A percentile compares a stretch with the other conserved stretches of the same genome.
Conservation (phyloP, 345 rosid species). For the Hevea brasiliensis region DNA sequence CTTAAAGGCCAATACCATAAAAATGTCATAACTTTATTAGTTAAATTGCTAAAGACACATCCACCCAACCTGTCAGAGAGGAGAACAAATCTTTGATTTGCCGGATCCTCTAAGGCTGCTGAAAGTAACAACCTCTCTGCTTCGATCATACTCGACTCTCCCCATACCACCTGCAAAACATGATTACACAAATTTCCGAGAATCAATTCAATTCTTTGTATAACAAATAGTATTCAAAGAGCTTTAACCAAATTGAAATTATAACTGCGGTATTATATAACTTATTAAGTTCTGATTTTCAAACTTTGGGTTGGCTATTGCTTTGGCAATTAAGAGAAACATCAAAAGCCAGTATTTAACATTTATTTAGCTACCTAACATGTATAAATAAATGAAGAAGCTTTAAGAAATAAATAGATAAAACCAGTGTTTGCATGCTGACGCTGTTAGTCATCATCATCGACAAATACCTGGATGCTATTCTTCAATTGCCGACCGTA, state of each 20-base stretch:
- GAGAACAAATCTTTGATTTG: constrained; percentile 85
- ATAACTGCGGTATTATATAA: not conserved
- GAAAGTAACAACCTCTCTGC: constrained; percentile 84
- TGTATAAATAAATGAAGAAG: not conserved
- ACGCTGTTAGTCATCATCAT: too few relatives aligned
- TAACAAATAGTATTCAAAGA: not conserved
- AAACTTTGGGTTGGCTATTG: not conserved
- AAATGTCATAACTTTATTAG: not conserved
- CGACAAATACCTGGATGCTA: constrained; percentile 55
- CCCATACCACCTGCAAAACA: constrained; percentile 74
- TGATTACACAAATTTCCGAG: not conserved
- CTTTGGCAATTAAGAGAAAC: not conserved
- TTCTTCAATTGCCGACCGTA: constrained; percentile 65
- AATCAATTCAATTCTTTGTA: not conserved
- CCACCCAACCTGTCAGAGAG: constrained; percentile 78
- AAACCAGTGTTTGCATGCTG: too few relatives aligned
- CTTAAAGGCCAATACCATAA: not conserved
- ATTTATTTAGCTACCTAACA: not conserved
- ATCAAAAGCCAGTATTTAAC: not conserved
- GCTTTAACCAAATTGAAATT: not conserved
- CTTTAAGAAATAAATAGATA: not conserved
- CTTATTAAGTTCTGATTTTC: not conserved
- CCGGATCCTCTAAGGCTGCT: constrained; percentile 69
- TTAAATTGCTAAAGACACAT: not conserved
- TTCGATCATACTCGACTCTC: constrained; percentile 82